A percentile compares a stretch with the other conserved stretches of the same genome.
These are phyloP conservation scores for Nemania diffusa DNA, from an alignment of 2,329 filamentous ascomycete genomes.

Conservation along the genomic window DNA sequence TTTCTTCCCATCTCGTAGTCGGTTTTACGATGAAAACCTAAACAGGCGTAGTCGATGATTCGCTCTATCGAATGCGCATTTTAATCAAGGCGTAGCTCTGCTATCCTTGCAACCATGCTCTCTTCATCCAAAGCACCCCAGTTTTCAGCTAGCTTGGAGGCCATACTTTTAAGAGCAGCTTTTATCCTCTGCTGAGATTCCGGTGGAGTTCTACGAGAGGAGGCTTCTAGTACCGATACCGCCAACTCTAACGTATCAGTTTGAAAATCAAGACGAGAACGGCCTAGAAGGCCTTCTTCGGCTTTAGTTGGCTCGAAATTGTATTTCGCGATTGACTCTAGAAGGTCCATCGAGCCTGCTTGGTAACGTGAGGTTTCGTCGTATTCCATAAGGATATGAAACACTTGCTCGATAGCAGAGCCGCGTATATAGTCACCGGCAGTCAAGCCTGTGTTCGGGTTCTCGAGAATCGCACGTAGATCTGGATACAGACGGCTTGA, in stretches of 20 bases:
- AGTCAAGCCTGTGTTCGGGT: conserved; percentile 2
- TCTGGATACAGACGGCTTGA: conserved; percentile 30
- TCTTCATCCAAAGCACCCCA: conserved; percentile 27
- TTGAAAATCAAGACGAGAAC: conserved; percentile 26
- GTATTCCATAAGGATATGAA: conserved; percentile 29
- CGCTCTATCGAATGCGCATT: not conserved
- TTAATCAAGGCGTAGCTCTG: conserved; percentile 25
- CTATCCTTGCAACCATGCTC: conserved; percentile 22
- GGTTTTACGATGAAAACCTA: too few relatives aligned
- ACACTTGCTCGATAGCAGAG: conserved; percentile 29
- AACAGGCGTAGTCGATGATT: not conserved
- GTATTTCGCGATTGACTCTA: conserved; percentile 24
- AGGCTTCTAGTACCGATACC: not conserved
- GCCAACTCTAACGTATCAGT: conserved; percentile 31
- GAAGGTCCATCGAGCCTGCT: conserved; percentile 6
- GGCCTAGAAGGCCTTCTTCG: not conserved
- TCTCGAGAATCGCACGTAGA: conserved; percentile 25
- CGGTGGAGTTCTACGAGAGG: not conserved
- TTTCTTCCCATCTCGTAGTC: too few relatives aligned
- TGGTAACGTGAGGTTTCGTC: conserved; percentile 15
- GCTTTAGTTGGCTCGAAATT: conserved; percentile 3
- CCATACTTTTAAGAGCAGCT: conserved; percentile 1
- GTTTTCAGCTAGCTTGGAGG: conserved; percentile 9
- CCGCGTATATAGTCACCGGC: conserved; percentile 35
- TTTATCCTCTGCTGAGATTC: conserved; percentile 19